A percentile compares a stretch with the other conserved stretches of the same genome.
phyloP scores from a whole-genome alignment of 2,329 filamentous ascomycete genomes.

The Cercospora nicotianae region DNA sequence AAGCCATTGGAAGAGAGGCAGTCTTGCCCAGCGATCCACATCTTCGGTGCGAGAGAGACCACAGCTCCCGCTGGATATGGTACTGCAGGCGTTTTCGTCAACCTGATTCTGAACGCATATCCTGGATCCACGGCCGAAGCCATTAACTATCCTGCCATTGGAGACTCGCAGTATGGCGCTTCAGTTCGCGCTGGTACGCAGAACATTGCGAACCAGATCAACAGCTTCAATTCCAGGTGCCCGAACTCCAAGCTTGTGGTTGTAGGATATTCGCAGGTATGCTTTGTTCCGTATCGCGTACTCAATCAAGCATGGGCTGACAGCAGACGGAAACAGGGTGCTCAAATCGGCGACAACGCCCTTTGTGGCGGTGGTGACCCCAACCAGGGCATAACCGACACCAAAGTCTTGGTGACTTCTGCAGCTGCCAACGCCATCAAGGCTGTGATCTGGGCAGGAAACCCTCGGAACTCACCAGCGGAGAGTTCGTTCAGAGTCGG shows the following conservation, averaged over 20 bases:
- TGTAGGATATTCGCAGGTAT: constrained; percentile 34
- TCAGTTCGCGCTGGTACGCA: constrained; percentile 55
- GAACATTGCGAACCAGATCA: constrained; percentile 42
- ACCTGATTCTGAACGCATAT: constrained; percentile 44
- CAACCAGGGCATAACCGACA: constrained; percentile 50
- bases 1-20: constrained; percentile 5
- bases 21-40: constrained; percentile 45
- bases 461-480: constrained; percentile 57
- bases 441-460: constrained; percentile 32
- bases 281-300: constrained; percentile 40
- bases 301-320: constrained; percentile 28
- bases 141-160: constrained; percentile 56
- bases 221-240: constrained; percentile 29
- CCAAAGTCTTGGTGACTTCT: constrained; percentile 37
- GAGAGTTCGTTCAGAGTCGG: constrained; percentile 61
- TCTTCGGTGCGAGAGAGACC: constrained; percentile 49
- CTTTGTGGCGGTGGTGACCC: constrained; percentile 59
- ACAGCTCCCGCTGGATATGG: constrained; percentile 45
- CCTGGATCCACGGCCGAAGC: constrained; percentile 45
- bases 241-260: constrained; percentile 32
- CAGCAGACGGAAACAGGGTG: constrained; percentile 48
- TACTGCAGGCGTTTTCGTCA: constrained; percentile 43
- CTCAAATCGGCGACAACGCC: constrained; percentile 63
- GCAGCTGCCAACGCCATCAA: constrained; percentile 29
- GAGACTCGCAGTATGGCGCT: constrained; percentile 57